Evolutionary conservation across 2,329 filamentous ascomycete genomes (phyloP), one percentile per base, ranked within the genome.

Genomic region (Ilyonectria mors-panacis): DNA sequence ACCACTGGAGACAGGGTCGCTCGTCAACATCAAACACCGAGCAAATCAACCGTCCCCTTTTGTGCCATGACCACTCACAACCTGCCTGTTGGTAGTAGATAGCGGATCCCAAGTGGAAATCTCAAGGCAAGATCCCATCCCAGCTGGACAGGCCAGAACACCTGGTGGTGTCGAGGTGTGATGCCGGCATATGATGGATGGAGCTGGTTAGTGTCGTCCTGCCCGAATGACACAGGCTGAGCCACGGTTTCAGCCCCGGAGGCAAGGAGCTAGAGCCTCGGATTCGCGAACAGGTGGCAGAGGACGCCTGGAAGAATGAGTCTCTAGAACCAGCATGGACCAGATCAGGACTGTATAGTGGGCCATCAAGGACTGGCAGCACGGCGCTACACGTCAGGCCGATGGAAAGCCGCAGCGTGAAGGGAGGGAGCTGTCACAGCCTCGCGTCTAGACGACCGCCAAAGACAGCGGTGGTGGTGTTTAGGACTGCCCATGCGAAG

Each of bases 241-340:
- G 71, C 73, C 71, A 73, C 64, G 70, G 71, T 75, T 74, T 76
- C 74, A 75, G 69, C 65, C 70, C 64, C 65, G n/a, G 37, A 35
- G 17, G 12, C 30, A 37, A 9, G 55, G 70, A 66, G 39, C 39
- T 42, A n/a, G 39, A 42, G 39, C 39, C 39, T 8, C 15, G 39
- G 17, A 19, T 42, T 74, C 66, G 55, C 51, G 44, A 58, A 47
- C 54, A 30, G 53, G 62, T 42, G 44, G 19, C 44, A 58, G 60
- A 64, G 61, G 53, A 74, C 51, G 61, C 17, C 35, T 33, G 33
- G 44, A 47, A 37, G 42, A 65, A 42, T 48, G 39, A 66, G 59
- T 42, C 15, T 42, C 39, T 42, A 42, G 39, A 42, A 42, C 39
- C 39, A 51, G 55, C 58, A 64, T 53, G 59, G 54, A 30, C 56